Evolutionary conservation across 2,329 filamentous ascomycete genomes (phyloP), one percentile per base, ranked within the genome.

Genomic region (Aschersonia sp.): DNA sequence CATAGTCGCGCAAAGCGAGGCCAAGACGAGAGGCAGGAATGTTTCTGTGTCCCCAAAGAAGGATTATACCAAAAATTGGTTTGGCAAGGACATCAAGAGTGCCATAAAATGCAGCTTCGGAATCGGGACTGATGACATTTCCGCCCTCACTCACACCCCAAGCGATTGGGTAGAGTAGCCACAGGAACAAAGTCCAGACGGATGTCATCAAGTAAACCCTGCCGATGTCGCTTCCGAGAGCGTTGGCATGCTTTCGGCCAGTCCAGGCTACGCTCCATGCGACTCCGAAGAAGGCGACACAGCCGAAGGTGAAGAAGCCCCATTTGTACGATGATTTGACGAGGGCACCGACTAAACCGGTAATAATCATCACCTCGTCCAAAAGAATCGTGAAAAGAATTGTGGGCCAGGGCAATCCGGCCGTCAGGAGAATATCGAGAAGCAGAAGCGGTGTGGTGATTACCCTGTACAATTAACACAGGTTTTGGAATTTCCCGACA

Each of bases 91-190:
- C 61, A 50, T 85, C 81, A 0, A 86, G 68, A 4, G 84, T 64
- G 42, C 80, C 79, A 57, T 85, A 86, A 58, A 85, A 83, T 50
- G 83, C 64, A 9, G 78, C 78, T 57, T 85, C 81, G 0, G 75
- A 76, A 56, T 85, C 81, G 0, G 78, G 75, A 2, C 79, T 63
- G 46, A 77, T 70, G 46, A 57, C 51, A 58, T 76, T 75, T 32
- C 71, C 71, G 39, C 73, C 75, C 53, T 78, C 75, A 3, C 61
- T 64, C 7, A 78, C 55, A 33, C 70, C 74, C 55, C 65, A 78
- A 12, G 71, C 72, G 37, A 78, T 68, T 6, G 73, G 71, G 53
- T 78, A 78, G 5, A 72, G 58, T 39, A 75, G 84, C 72, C 71
- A 75, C 31, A 74, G 54, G 8, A 71, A 55, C 43, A 45, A 14